Conservation (phyloP, 129 eudicot species). For the Logfia minima region DNA sequence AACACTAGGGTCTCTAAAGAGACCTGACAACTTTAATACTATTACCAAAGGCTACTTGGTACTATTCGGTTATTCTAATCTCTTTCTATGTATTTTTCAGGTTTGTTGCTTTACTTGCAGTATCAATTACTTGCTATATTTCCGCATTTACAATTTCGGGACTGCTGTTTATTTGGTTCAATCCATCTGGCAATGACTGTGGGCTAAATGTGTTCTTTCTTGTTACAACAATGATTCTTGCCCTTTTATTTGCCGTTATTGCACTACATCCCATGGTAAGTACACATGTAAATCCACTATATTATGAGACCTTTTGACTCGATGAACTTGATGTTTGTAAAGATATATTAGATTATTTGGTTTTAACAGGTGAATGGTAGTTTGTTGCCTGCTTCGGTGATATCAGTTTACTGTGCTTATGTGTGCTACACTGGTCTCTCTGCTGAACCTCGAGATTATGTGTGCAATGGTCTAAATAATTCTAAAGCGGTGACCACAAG, state of each 20-base stretch:
- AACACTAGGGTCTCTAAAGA: background rate
- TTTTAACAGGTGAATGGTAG: conserved; percentile 88
- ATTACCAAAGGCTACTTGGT: background rate
- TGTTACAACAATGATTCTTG: conserved; percentile 88
- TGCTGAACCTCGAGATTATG: conserved; percentile 87
- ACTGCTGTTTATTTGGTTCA: conserved; percentile 85
- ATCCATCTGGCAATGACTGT: conserved; percentile 96
- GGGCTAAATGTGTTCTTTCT: conserved; percentile 91
- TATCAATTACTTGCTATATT: conserved; percentile 79
- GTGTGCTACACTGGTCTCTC: conserved; percentile 93
- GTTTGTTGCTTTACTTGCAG: conserved; percentile 86
- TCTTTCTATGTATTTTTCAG: conserved; percentile 38
- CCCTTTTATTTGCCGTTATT: conserved; percentile 68
- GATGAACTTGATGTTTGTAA: background rate
- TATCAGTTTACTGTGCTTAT: conserved; percentile 94
- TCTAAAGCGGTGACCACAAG: conserved; percentile 71
- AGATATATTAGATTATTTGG: background rate
- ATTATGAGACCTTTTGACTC: conserved; percentile 12
- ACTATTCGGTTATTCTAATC: conserved; percentile 16
- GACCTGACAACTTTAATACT: background rate
- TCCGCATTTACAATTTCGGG: conserved; percentile 73
- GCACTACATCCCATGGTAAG: conserved; percentile 85
- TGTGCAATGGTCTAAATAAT: conserved; percentile 79
- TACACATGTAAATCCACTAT: background rate
- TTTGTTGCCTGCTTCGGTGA: conserved; percentile 91